These are phyloP conservation scores for Kregervanrija fluxuum DNA, from an alignment of 805 yeast species.

Conservation along the genomic window DNA sequence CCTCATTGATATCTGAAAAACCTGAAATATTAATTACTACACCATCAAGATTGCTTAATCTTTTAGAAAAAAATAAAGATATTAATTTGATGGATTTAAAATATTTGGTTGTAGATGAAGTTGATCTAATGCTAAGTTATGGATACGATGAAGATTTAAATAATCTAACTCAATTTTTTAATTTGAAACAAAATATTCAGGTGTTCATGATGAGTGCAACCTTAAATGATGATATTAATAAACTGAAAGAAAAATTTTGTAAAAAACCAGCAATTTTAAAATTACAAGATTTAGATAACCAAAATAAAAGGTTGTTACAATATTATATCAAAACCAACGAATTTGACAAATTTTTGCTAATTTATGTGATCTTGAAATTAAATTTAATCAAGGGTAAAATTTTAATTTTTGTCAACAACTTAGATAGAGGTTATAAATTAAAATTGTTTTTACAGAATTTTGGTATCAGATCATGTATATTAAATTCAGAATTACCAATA, in stretches of 20 bases:
- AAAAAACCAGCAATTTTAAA: constrained; percentile 76
- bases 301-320: constrained; percentile 61
- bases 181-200: constrained; percentile 71
- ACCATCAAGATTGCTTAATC: constrained; percentile 65
- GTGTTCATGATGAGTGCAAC: constrained; percentile 97
- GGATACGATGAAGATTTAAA: constrained; percentile 85
- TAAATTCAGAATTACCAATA: constrained; percentile 87
- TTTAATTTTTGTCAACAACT: constrained; percentile 82
- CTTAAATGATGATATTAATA: constrained; percentile 75
- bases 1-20: constrained; percentile 58
- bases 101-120: constrained; percentile 88
- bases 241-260: constrained; percentile 71
- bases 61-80: constrained; percentile 38
- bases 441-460: constrained; percentile 90
- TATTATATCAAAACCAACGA: constrained; percentile 83
- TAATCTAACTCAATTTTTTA: constrained; percentile 53
- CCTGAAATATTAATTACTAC: constrained; percentile 86
- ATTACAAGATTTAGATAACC: constrained; percentile 56
- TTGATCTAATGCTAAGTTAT: constrained; percentile 80
- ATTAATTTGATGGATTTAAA: constrained; percentile 51
- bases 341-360: constrained; percentile 82
- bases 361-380: constrained; percentile 88
- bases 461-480: constrained; percentile 80
- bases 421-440: constrained; percentile 91
- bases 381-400: constrained; percentile 87